A percentile compares a stretch with the other conserved stretches of the same genome.
phyloP scores from a whole-genome alignment of 768 basidiomycete genomes.

The Termitomyces sp. region DNA sequence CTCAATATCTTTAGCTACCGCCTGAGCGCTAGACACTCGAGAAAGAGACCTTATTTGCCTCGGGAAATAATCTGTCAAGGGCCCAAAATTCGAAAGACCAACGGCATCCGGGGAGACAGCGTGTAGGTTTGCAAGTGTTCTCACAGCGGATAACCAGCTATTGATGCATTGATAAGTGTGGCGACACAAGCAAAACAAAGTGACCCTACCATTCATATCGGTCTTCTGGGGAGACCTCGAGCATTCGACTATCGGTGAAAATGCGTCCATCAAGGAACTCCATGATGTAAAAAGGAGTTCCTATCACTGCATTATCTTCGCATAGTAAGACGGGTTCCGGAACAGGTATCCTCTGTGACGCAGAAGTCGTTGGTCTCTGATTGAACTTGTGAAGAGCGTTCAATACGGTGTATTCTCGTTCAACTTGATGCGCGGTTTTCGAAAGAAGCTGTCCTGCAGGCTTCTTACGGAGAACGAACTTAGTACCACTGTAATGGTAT shows the following conservation, averaged over 20 bases:
- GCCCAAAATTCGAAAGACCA: constrained; percentile 70
- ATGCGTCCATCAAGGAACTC: constrained; percentile 93
- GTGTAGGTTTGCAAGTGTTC: constrained; percentile 65
- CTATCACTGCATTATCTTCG: constrained; percentile 71
- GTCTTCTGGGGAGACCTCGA: constrained; percentile 57
- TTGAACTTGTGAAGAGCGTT: constrained; percentile 77
- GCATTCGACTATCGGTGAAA: constrained; percentile 83
- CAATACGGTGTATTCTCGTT: constrained; percentile 87
- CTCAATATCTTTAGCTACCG: constrained; percentile 63
- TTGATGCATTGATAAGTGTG: constrained; percentile 26
- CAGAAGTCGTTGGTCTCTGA: constrained; percentile 43
- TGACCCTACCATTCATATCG: constrained; percentile 61
- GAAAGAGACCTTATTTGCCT: constrained; percentile 91
- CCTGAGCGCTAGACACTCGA: constrained; percentile 77
- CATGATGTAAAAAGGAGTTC: constrained; percentile 96
- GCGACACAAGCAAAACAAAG: neutral
- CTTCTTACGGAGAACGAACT: constrained; percentile 90
- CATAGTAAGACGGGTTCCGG: constrained; percentile 84
- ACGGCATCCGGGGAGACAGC: constrained; percentile 60
- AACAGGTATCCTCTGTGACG: constrained; percentile 66
- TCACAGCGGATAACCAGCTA: constrained; percentile 79
- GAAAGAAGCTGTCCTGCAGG: constrained; percentile 86
- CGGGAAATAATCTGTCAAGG: constrained; percentile 81
- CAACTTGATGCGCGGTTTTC: constrained; percentile 91
- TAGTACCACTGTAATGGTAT: constrained; percentile 36